Conservation (phyloP, 768 basidiomycete genomes). For the Tylopilus rubrobrunneus region DNA sequence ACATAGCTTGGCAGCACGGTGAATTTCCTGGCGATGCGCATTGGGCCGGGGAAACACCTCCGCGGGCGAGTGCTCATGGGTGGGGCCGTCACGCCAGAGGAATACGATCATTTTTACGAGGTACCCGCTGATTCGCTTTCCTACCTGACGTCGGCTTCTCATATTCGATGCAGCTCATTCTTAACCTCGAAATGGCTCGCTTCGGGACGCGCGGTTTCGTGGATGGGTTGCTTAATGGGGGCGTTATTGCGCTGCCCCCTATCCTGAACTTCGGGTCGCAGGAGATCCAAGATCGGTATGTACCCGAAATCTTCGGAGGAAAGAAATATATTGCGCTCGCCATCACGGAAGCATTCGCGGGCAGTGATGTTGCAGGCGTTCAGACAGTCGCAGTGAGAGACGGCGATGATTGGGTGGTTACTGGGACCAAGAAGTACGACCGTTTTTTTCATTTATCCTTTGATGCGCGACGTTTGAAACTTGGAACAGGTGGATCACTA, state of each 20-base stretch:
- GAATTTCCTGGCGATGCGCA: conserved; percentile 61
- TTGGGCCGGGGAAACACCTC: conserved; percentile 82
- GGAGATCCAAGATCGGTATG: conserved; percentile 63
- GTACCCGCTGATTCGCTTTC: conserved; percentile 30
- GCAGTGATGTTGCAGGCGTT: conserved; percentile 79
- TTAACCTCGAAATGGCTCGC: conserved; percentile 78
- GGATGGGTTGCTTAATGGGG: conserved; percentile 78
- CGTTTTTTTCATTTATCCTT: neutral
- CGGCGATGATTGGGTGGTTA: conserved; percentile 83
- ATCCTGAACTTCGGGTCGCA: conserved; percentile 84
- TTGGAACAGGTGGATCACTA: conserved; percentile 77
- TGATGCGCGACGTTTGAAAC: neutral
- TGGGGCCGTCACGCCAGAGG: conserved; percentile 77
- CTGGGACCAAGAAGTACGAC: conserved; percentile 84
- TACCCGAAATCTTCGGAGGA: conserved; percentile 70
- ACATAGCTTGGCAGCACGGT: conserved; percentile 44
- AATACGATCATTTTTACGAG: conserved; percentile 95
- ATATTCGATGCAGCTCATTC: conserved; percentile 50
- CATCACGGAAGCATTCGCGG: conserved; percentile 92
- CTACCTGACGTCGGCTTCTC: neutral
- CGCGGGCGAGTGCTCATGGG: conserved; percentile 76
- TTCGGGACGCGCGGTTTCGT: conserved; percentile 84
- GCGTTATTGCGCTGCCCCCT: conserved; percentile 86
- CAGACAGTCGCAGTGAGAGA: conserved; percentile 84
- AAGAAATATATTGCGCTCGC: conserved; percentile 88